Evolutionary conservation across 768 basidiomycete genomes (phyloP).

Genomic region (Naganishia kalamii): DNA sequence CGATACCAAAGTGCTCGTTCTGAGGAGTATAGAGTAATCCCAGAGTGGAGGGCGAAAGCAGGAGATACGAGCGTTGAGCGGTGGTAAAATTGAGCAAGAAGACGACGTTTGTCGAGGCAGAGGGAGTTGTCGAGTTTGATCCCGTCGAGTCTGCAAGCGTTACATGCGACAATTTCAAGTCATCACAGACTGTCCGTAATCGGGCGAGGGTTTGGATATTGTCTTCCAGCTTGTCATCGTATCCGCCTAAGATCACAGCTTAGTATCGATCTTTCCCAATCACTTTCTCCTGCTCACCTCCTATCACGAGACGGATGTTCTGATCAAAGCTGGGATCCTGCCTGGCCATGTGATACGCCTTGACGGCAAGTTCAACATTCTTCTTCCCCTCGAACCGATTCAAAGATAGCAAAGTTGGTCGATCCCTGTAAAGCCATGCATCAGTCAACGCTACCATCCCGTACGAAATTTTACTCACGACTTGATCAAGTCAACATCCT

Average conservation of each 20-base stretch:
- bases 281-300: slow-evolving; percentile 52
- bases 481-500: slow-evolving; percentile 50
- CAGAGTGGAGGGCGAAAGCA: slow-evolving; percentile 60
- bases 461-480: slow-evolving; percentile 30
- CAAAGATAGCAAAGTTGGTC: slow-evolving; percentile 70
- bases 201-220: slow-evolving; percentile 62
- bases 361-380: slow-evolving; percentile 72
- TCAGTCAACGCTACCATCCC: background rate
- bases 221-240: slow-evolving; percentile 78
- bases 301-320: slow-evolving; percentile 66
- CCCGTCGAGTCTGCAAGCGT: slow-evolving; percentile 23
- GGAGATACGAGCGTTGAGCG: slow-evolving; percentile 71
- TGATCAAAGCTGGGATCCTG: slow-evolving; percentile 47
- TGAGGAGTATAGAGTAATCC: slow-evolving; percentile 85
- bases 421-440: slow-evolving; percentile 47
- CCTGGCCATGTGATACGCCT: slow-evolving; percentile 57
- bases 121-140: background rate
- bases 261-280: background rate
- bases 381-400: slow-evolving; percentile 97
- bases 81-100: slow-evolving; percentile 91
- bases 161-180: slow-evolving; percentile 52
- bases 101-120: slow-evolving; percentile 52
- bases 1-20: slow-evolving; percentile 97
- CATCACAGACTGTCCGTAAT: slow-evolving; percentile 59
- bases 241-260: slow-evolving; percentile 59